phyloP scores from a whole-genome alignment of 1,284 basidiomycete genomes.

The Sanghuangporus weigelae region DNA sequence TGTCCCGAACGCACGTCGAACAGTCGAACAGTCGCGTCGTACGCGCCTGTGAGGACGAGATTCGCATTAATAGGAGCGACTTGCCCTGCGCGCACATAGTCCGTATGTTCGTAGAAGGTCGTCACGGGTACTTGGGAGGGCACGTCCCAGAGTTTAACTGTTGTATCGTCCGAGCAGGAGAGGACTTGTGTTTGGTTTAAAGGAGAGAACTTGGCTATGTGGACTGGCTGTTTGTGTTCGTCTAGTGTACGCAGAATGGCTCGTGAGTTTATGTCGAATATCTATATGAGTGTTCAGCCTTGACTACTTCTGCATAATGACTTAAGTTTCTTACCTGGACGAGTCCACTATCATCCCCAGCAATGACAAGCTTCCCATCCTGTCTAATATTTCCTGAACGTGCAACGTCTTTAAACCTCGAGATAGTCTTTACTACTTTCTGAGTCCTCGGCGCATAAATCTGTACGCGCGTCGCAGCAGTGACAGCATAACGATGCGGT shows the following conservation, averaged over 20 bases:
- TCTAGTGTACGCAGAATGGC: slow-evolving; percentile 92
- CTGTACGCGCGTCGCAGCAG: slow-evolving; percentile 89
- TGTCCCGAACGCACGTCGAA: slow-evolving; percentile 83
- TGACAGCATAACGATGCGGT: slow-evolving; percentile 93
- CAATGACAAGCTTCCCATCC: slow-evolving; percentile 94
- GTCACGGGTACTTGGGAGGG: slow-evolving; percentile 80
- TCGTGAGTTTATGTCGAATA: slow-evolving; percentile 94
- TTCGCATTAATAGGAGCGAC: slow-evolving; percentile 81
- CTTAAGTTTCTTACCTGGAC: slow-evolving; percentile 62
- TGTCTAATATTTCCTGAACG: slow-evolving; percentile 81
- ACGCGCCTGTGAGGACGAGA: slow-evolving; percentile 88
- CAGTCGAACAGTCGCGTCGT: slow-evolving; percentile 87
- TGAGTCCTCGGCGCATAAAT: slow-evolving; percentile 95
- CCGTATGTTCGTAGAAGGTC: slow-evolving; percentile 83
- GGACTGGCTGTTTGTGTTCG: slow-evolving; percentile 92
- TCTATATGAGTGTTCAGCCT: slow-evolving; percentile 35
- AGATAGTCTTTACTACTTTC: slow-evolving; percentile 93
- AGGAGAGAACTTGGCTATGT: slow-evolving; percentile 89
- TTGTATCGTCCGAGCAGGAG: slow-evolving; percentile 95
- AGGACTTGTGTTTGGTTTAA: slow-evolving; percentile 79
- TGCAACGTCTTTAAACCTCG: slow-evolving; percentile 95
- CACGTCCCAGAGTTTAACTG: slow-evolving; percentile 92
- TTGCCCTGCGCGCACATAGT: slow-evolving; percentile 93
- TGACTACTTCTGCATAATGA: slow-evolving; percentile 13
- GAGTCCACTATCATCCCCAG: slow-evolving; percentile 90